Evolutionary conservation across 2,329 filamentous ascomycete genomes (phyloP).

Genomic region (Neopestalotiopsis sp.): DNA sequence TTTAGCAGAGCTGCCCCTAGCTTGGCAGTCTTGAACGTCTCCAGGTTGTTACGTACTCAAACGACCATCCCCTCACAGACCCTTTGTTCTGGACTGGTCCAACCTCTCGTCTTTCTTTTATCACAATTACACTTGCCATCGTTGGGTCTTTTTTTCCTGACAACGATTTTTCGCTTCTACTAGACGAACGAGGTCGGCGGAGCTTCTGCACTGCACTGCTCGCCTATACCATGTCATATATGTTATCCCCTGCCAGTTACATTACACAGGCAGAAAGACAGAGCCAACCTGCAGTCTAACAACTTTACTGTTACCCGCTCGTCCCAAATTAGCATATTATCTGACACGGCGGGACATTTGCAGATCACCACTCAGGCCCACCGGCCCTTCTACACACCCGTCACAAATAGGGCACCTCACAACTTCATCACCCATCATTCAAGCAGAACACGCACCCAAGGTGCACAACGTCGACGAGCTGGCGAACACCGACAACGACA

Average conservation of each 20-base stretch:
- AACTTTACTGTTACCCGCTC: conserved; percentile 2
- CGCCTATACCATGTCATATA: background rate
- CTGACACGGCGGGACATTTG: conserved; percentile 25
- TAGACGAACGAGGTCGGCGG: background rate
- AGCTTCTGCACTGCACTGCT: background rate
- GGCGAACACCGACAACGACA: conserved; percentile 27
- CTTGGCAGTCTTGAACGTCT: conserved; percentile 11
- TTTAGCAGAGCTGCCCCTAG: background rate
- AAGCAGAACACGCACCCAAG: conserved; percentile 58
- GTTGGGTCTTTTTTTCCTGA: background rate
- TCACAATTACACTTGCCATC: background rate
- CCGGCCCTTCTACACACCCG: conserved; percentile 61
- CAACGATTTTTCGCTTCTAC: background rate
- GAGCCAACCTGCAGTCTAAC: background rate
- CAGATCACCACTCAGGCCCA: conserved; percentile 46
- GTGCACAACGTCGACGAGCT: conserved; percentile 44
- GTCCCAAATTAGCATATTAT: conserved; percentile 10
- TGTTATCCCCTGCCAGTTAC: background rate
- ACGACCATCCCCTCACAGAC: conserved; percentile 3
- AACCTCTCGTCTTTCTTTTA: conserved; percentile 6
- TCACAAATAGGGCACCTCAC: conserved; percentile 73
- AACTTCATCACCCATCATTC: conserved; percentile 71
- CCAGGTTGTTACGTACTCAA: conserved; percentile 1
- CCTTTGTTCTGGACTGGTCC: conserved; percentile 6
- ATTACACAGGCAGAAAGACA: background rate